Conservation (phyloP, 2,329 filamentous ascomycete genomes). For the Ophiocordyceps camponoti-floridani region DNA sequence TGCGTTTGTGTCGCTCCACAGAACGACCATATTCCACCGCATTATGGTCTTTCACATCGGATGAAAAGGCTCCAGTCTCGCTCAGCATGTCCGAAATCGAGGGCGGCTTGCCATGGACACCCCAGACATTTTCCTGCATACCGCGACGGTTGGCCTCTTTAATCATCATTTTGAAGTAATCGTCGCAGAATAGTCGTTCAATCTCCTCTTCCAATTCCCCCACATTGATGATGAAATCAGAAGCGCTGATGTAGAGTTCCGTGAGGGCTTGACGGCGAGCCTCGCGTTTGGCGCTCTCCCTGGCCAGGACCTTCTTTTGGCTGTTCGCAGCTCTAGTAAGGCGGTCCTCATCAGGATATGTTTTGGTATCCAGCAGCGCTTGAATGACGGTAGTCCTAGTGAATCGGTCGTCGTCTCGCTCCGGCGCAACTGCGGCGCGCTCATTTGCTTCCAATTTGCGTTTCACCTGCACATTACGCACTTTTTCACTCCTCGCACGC, state of each 20-base stretch:
- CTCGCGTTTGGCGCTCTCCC: conserved; percentile 28
- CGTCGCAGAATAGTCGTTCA: conserved; percentile 56
- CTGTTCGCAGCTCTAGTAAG: conserved; percentile 32
- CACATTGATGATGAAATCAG: conserved; percentile 72
- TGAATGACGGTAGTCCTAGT: conserved; percentile 50
- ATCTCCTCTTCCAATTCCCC: conserved; percentile 56
- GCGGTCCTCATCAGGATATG: conserved; percentile 44
- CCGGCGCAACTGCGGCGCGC: conserved; percentile 38
- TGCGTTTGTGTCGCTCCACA: conserved; percentile 31
- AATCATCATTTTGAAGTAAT: conserved; percentile 27
- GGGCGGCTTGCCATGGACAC: conserved; percentile 25
- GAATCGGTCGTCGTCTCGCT: conserved; percentile 58
- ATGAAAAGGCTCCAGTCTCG: conserved; percentile 14
- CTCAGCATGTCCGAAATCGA: conserved; percentile 26
- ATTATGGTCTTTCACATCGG: conserved; percentile 17
- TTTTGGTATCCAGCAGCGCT: conserved; percentile 26
- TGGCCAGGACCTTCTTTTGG: conserved; percentile 23
- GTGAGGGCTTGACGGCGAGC: conserved; percentile 56
- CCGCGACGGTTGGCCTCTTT: conserved; percentile 12
- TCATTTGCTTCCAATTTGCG: conserved; percentile 28
- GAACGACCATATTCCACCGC: conserved; percentile 25
- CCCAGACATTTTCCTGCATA: conserved; percentile 33
- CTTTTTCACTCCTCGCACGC: conserved; percentile 27
- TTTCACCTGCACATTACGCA: conserved; percentile 19
- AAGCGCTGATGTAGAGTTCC: conserved; percentile 76